Base-by-base conservation (phyloP, 257 asterid genomes). In the Datura wrightii region DNA sequence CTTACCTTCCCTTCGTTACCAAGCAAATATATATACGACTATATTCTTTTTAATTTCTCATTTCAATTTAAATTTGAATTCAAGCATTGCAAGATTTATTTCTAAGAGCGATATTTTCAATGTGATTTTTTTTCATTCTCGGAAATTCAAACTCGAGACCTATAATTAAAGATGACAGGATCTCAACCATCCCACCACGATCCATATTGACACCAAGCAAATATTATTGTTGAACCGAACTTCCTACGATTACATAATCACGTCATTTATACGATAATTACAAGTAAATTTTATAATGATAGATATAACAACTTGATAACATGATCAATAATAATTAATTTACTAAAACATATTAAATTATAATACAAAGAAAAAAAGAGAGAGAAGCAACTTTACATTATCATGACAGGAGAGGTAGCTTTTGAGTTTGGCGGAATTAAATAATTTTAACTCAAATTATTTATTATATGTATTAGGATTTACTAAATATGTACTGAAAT, bases 121-220 rank as follows among this genome's bases (percentile, higher is more conserved):
- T 24, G 31, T 24, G 31, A 24, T 24, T 24, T 24, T 24, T 24
- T 62, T 62, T 4, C 0, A 24, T 62, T 5, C 5, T 1, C 10
- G 2, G 10, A 2, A 6, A 63, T 0, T 9, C 2, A 24, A 60
- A 60, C 0, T 24, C 1, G 10, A 24, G 0, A 60, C 39, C 6
- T 4, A 0, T 60, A 3, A 60, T 60, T 60, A 60, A 60, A 13
- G 58, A 4, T 4, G 2, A 0, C 13, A 2, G 6, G 4, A 13
- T 53, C 16, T 3, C 6, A 13, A 53, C 5, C 58, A 14, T 53
- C 7, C 18, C 58, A 5, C n/a, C 13, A 13, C 2, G n/a, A 53
- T 15, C n/a, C 7, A 13, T 54, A 4, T 53, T 53, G 56, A 4
- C 13, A 53, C 56, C 14, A 1, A 53, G 16, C 16, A 13, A 54